These are phyloP conservation scores for Fusarium subglutinans DNA, from an alignment of 2,329 filamentous ascomycete species.

Conservation along the genomic window DNA sequence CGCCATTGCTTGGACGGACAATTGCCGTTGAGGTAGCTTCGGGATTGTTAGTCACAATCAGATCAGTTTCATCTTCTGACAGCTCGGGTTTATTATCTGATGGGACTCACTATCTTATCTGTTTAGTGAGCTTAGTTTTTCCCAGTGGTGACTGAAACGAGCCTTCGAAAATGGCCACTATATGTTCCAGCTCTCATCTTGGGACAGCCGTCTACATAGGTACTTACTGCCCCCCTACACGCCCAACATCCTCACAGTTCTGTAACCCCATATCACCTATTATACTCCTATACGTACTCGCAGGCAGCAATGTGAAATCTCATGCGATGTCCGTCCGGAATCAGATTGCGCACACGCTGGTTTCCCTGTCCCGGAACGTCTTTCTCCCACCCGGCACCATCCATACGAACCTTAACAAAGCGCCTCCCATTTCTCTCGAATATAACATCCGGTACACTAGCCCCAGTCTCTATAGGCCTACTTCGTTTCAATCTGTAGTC, in stretches of 20 bases:
- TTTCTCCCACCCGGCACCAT: neutral
- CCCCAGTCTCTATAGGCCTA: neutral
- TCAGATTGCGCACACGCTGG: neutral
- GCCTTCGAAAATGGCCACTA: neutral
- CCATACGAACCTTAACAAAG: neutral
- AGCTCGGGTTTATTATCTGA: neutral
- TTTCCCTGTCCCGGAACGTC: neutral
- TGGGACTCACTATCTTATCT: neutral
- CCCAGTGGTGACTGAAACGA: neutral
- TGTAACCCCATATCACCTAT: fast-evolving
- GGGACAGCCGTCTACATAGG: neutral
- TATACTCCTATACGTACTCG: neutral
- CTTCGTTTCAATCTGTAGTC: neutral
- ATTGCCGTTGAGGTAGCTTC: neutral
- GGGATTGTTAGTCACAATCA: neutral
- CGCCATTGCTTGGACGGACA: conserved; percentile 1
- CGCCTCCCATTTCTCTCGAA: neutral
- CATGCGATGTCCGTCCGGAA: neutral
- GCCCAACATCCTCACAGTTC: neutral
- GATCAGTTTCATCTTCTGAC: neutral
- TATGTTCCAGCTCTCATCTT: neutral
- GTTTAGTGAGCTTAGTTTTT: fast-evolving
- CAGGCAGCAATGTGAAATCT: neutral
- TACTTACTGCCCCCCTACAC: neutral
- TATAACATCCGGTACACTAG: neutral